phyloP scores from a whole-genome alignment of 2,329 filamentous ascomycete genomes.

The Cladophialophora psammophila region DNA sequence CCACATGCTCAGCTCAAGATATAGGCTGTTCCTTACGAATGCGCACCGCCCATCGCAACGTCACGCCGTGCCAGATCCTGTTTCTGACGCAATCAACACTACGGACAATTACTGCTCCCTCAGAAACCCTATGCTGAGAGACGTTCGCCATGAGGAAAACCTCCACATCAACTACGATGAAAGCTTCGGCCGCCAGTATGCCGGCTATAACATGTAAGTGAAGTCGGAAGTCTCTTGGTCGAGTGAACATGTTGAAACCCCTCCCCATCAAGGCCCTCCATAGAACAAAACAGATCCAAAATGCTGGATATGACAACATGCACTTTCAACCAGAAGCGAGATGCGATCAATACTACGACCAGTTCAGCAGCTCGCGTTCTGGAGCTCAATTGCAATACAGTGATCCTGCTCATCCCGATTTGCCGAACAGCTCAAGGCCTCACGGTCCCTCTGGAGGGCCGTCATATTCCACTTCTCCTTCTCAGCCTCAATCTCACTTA shows the following conservation, averaged over 20 bases:
- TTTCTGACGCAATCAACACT: too few relatives aligned
- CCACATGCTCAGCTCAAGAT: not conserved
- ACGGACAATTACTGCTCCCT: not conserved
- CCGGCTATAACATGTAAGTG: not conserved
- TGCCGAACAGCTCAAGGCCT: not conserved
- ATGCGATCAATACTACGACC: not conserved
- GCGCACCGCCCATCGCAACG: not conserved
- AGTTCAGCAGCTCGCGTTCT: not conserved
- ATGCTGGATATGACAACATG: not conserved
- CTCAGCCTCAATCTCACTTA: not conserved
- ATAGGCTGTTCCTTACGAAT: not conserved
- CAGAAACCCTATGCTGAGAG: not conserved
- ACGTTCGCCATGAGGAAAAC: not conserved
- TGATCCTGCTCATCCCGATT: not conserved
- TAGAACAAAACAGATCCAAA: not conserved
- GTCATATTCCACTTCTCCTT: too few relatives aligned
- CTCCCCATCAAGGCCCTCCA: not conserved
- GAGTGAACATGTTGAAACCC: not conserved
- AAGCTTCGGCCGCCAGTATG: not conserved
- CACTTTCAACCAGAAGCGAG: not conserved
- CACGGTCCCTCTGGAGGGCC: too few relatives aligned
- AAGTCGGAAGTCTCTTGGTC: not conserved
- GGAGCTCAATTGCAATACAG: not conserved
- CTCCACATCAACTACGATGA: not conserved
- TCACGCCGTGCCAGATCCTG: not conserved